A percentile compares a stretch with the other conserved stretches of the same genome.
phyloP scores from a whole-genome alignment of 2,329 filamentous ascomycete genomes.

The Huntiella omanensis region DNA sequence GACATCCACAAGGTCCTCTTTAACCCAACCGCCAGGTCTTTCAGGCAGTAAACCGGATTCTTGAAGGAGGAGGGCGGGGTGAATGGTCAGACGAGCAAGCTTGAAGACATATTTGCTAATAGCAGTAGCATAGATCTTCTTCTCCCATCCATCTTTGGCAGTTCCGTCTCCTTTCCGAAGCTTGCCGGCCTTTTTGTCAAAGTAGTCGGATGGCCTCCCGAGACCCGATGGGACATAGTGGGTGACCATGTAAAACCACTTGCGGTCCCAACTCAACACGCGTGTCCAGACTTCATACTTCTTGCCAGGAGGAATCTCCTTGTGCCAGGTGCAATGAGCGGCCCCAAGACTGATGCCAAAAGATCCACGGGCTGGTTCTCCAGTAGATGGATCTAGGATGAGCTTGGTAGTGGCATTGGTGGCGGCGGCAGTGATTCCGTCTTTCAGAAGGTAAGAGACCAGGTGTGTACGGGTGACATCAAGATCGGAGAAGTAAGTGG shows the following conservation, averaged over 20 bases:
- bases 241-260: slow-evolving; percentile 62
- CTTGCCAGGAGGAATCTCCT: slow-evolving; percentile 51
- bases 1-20: slow-evolving; percentile 21
- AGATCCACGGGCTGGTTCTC: slow-evolving; percentile 30
- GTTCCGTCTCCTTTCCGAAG: neutral
- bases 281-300: slow-evolving; percentile 56
- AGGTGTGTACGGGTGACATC: slow-evolving; percentile 70
- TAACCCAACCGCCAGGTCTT: slow-evolving; percentile 46
- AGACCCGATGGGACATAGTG: slow-evolving; percentile 50
- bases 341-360: slow-evolving; percentile 52
- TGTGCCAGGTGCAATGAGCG: slow-evolving; percentile 54
- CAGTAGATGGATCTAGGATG: slow-evolving; percentile 29
- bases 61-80: slow-evolving; percentile 57
- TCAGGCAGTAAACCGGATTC: slow-evolving; percentile 57
- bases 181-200: slow-evolving; percentile 20
- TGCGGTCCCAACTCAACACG: slow-evolving; percentile 57
- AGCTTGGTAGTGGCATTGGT: slow-evolving; percentile 29
- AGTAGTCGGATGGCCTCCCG: slow-evolving; percentile 35
- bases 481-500: slow-evolving; percentile 74
- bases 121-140: slow-evolving; percentile 50
- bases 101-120: slow-evolving; percentile 72
- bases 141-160: slow-evolving; percentile 28
- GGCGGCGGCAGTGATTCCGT: slow-evolving; percentile 33
- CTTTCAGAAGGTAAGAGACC: slow-evolving; percentile 47
- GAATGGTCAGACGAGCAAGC: slow-evolving; percentile 62